These are phyloP conservation scores for Botrytis pseudocinerea DNA, from an alignment of 2,329 filamentous ascomycete genomes.

Conservation along the genomic window DNA sequence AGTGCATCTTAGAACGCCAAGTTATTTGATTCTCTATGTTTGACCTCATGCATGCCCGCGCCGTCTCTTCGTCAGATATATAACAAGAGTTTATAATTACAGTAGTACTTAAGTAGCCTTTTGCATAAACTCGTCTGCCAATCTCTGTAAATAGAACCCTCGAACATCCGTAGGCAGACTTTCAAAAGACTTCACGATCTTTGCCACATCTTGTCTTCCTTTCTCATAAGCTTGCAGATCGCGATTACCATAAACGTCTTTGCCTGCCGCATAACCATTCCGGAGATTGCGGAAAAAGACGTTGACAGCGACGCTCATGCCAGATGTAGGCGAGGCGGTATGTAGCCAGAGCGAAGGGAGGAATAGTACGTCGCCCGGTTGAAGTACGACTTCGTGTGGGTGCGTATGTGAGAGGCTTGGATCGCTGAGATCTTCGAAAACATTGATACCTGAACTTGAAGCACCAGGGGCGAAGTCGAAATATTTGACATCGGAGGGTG, in stretches of 20 bases:
- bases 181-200: slow-evolving; percentile 64
- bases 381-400: slow-evolving; percentile 65
- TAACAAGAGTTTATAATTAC: not conserved
- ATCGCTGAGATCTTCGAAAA: slow-evolving; percentile 56
- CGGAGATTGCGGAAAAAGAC: slow-evolving; percentile 79
- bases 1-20: not conserved
- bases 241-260: slow-evolving; percentile 85
- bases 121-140: slow-evolving; percentile 65
- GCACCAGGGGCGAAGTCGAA: slow-evolving; percentile 73
- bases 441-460: slow-evolving; percentile 76
- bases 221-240: slow-evolving; percentile 85
- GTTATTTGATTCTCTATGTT: not conserved
- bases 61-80: not conserved
- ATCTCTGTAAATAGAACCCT: slow-evolving; percentile 72
- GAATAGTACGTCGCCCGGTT: slow-evolving; percentile 75
- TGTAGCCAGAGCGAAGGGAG: slow-evolving; percentile 85
- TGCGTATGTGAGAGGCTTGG: slow-evolving; percentile 51
- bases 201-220: slow-evolving; percentile 69
- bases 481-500: slow-evolving; percentile 69
- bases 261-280: slow-evolving; percentile 67
- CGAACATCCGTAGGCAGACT: slow-evolving; percentile 64
- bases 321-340: slow-evolving; percentile 60
- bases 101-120: slow-evolving; percentile 16
- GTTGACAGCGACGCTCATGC: slow-evolving; percentile 77
- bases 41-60: not conserved